A percentile compares a stretch with the other conserved stretches of the same genome.
Conservation (phyloP, 371 early-diverging fungal genomes). For the Mucor indicus region DNA sequence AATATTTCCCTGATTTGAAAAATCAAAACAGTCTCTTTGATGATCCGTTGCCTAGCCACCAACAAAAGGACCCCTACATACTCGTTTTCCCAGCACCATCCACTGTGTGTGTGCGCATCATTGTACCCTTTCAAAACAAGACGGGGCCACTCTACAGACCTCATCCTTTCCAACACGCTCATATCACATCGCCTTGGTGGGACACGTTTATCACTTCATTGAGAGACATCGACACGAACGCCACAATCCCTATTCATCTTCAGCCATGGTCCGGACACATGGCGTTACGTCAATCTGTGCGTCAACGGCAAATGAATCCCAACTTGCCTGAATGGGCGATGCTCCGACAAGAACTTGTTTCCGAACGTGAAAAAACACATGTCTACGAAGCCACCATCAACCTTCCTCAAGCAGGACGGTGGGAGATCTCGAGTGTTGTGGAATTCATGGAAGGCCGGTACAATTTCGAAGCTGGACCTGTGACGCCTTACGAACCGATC, state of each 20-base stretch:
- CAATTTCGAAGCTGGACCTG: slow-evolving; percentile 46
- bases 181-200: slow-evolving; percentile 35
- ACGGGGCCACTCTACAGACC: slow-evolving; percentile 18
- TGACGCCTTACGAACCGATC: slow-evolving; percentile 35
- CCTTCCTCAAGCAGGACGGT: slow-evolving; percentile 35
- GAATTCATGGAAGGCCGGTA: slow-evolving; percentile 48
- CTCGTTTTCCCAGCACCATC: not conserved
- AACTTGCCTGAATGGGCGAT: slow-evolving; percentile 25
- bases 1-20: slow-evolving; percentile 12
- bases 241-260: slow-evolving; percentile 23
- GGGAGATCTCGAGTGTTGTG: slow-evolving; percentile 24
- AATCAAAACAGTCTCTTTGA: slow-evolving; percentile 15
- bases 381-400: slow-evolving; percentile 45
- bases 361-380: slow-evolving; percentile 32
- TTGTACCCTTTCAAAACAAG: slow-evolving; percentile 17
- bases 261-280: slow-evolving; percentile 32
- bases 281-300: slow-evolving; percentile 14
- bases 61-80: not conserved
- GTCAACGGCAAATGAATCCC: slow-evolving; percentile 4
- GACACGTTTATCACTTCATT: slow-evolving; percentile 29
- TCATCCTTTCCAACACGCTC: slow-evolving; percentile 7
- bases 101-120: slow-evolving; percentile 24
- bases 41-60: not conserved
- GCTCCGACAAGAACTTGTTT: slow-evolving; percentile 14
- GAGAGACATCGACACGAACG: slow-evolving; percentile 14